Percentiles rank a stretch among this genome's conserved stretches.
phyloP scores from a whole-genome alignment of 768 basidiomycete species.

The Daedaleopsis nitida region DNA sequence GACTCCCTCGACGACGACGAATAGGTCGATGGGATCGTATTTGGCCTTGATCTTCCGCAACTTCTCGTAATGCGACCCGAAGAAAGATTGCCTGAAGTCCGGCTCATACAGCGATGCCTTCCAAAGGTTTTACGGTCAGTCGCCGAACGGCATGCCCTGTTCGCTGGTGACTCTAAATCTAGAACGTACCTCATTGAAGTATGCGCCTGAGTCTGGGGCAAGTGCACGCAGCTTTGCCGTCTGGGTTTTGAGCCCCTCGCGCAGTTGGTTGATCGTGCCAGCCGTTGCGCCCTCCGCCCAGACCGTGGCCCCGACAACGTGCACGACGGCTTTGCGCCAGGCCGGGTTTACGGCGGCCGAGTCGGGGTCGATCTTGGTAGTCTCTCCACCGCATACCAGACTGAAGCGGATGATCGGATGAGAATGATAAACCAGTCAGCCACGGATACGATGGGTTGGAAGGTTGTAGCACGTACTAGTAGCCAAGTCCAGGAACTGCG shows the following conservation, averaged over 20 bases:
- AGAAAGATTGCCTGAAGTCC: constrained; percentile 45
- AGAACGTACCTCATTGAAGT: constrained; percentile 48
- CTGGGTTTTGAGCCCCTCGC: constrained; percentile 16
- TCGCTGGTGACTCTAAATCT: no score
- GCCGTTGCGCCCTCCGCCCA: constrained; percentile 19
- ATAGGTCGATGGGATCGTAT: constrained; percentile 48
- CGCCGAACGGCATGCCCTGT: background rate
- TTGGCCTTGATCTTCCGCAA: constrained; percentile 44
- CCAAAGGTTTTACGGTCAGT: no score
- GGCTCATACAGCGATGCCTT: constrained; percentile 47
- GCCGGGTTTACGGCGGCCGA: background rate
- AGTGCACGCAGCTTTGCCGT: constrained; percentile 33
- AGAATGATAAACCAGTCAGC: no score
- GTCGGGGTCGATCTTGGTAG: background rate
- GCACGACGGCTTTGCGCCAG: background rate
- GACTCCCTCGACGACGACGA: constrained; percentile 48
- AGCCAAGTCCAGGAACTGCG: background rate
- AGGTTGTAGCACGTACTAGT: constrained; percentile 14
- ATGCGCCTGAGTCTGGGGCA: constrained; percentile 38
- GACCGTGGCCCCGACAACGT: background rate
- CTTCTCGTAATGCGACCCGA: constrained; percentile 44
- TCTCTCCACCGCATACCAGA: background rate
- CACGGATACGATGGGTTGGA: no score
- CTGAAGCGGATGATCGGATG: background rate
- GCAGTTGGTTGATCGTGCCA: constrained; percentile 18